Conservation (phyloP, 768 basidiomycete species). For the Trametes punicea region DNA sequence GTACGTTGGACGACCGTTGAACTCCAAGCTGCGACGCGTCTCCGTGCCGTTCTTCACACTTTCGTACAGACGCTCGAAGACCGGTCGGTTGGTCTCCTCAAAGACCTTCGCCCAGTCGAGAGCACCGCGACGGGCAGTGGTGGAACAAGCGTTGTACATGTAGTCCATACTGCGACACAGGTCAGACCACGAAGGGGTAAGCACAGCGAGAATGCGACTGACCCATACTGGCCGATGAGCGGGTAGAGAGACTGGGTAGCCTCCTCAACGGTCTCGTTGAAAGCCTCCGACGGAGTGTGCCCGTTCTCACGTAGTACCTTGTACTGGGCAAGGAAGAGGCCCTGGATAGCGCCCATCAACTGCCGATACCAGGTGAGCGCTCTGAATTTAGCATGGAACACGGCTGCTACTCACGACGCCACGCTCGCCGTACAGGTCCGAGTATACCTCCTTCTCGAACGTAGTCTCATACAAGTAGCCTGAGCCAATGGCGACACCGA, state of each 20-base stretch:
- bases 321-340: constrained; percentile 98
- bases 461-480: constrained; percentile 99
- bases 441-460: constrained; percentile 99
- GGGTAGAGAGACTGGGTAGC: constrained; percentile 99
- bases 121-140: constrained; percentile 97
- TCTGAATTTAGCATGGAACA: not conserved
- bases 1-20: constrained; percentile 91
- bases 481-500: constrained; percentile 92
- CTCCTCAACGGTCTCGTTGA: constrained; percentile 99
- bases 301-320: constrained; percentile 95
- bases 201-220: constrained; percentile 24
- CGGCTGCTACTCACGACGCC: constrained; percentile 77
- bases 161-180: constrained; percentile 79
- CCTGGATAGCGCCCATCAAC: constrained; percentile 99
- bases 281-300: constrained; percentile 96
- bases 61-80: constrained; percentile 94
- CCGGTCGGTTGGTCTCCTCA: constrained; percentile 89
- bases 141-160: constrained; percentile 99
- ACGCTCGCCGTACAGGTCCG: constrained; percentile 98
- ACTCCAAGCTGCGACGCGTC: constrained; percentile 95
- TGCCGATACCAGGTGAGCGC: constrained; percentile 29
- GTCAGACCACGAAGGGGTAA: not conserved
- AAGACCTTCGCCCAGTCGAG: constrained; percentile 99
- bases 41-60: constrained; percentile 94
- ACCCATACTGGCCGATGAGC: constrained; percentile 93